These are phyloP conservation scores for Pyrrhoderma lamaoense DNA, from an alignment of 1,284 basidiomycete species.

Conservation along the genomic window DNA sequence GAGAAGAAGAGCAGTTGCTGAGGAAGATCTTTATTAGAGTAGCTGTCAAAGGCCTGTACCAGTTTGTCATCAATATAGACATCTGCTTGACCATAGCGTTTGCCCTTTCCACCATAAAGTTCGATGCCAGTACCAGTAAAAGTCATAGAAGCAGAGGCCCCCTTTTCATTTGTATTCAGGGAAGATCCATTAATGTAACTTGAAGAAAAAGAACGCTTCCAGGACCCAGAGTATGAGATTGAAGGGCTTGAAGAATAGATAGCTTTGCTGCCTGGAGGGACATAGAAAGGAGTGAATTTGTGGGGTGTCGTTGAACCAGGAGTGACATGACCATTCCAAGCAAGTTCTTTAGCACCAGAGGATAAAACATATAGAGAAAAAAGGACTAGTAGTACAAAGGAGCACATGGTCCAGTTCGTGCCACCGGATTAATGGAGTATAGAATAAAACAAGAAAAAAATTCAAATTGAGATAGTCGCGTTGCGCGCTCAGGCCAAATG, in stretches of 20 bases:
- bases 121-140: conserved; percentile 69
- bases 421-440: too few relatives aligned
- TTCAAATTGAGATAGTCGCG: too few relatives aligned
- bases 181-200: conserved; percentile 18
- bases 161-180: conserved; percentile 21
- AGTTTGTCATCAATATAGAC: conserved; percentile 54
- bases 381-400: background rate
- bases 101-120: conserved; percentile 61
- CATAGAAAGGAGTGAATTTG: conserved; percentile 23
- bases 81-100: conserved; percentile 44
- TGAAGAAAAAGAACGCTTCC: conserved; percentile 14
- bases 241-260: conserved; percentile 18
- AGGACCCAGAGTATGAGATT: conserved; percentile 19
- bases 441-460: too few relatives aligned
- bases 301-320: conserved; percentile 17
- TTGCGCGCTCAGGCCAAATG: too few relatives aligned
- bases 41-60: conserved; percentile 40
- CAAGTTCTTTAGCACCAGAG: conserved; percentile 13
- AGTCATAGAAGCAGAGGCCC: conserved; percentile 47
- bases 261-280: conserved; percentile 20
- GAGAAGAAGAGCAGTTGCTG: conserved; percentile 63
- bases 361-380: background rate
- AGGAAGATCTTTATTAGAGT: conserved; percentile 31
- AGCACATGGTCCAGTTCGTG: too few relatives aligned
- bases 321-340: conserved; percentile 20